These are phyloP conservation scores for Prillingera fragicola DNA, from an alignment of 1,284 basidiomycete species.

Conservation along the genomic window DNA sequence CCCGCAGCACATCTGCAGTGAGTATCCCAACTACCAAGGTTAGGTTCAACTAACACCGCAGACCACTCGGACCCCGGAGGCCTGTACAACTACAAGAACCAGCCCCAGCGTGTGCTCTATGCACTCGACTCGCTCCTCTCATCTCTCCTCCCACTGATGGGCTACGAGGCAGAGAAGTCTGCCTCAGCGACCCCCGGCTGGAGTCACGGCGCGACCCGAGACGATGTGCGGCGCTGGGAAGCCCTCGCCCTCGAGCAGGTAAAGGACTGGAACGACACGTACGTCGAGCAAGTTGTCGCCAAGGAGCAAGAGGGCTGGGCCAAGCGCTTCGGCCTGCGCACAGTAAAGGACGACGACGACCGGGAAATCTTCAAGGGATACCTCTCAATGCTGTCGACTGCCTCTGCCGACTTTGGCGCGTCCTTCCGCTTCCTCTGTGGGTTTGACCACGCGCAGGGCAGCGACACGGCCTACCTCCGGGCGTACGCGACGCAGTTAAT, in stretches of 20 bases:
- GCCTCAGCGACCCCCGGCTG: slow-evolving; percentile 59
- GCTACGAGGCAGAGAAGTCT: slow-evolving; percentile 58
- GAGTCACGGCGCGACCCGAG: slow-evolving; percentile 59
- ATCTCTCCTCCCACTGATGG: slow-evolving; percentile 72
- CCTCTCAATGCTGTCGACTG: slow-evolving; percentile 61
- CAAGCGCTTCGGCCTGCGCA: slow-evolving; percentile 68
- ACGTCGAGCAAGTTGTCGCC: slow-evolving; percentile 55
- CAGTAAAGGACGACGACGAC: slow-evolving; percentile 54
- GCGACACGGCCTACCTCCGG: slow-evolving; percentile 41
- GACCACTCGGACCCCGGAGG: slow-evolving; percentile 81
- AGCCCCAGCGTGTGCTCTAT: slow-evolving; percentile 56
- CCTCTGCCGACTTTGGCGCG: slow-evolving; percentile 74
- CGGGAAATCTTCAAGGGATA: slow-evolving; percentile 59
- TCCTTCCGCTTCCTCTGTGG: slow-evolving; percentile 66
- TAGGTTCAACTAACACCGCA: slow-evolving; percentile 9
- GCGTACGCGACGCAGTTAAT: slow-evolving; percentile 56
- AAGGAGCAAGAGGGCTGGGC: slow-evolving; percentile 63
- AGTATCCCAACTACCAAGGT: slow-evolving; percentile 11
- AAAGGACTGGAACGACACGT: slow-evolving; percentile 51
- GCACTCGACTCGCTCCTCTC: slow-evolving; percentile 69
- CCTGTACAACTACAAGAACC: slow-evolving; percentile 68
- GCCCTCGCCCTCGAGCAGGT: slow-evolving; percentile 55
- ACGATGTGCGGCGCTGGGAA: slow-evolving; percentile 61
- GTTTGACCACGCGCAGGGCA: slow-evolving; percentile 56
- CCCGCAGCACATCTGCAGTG: slow-evolving; percentile 74